These are phyloP conservation scores for Candida morakotiae DNA, from an alignment of 805 yeast genomes.

Conservation along the genomic window DNA sequence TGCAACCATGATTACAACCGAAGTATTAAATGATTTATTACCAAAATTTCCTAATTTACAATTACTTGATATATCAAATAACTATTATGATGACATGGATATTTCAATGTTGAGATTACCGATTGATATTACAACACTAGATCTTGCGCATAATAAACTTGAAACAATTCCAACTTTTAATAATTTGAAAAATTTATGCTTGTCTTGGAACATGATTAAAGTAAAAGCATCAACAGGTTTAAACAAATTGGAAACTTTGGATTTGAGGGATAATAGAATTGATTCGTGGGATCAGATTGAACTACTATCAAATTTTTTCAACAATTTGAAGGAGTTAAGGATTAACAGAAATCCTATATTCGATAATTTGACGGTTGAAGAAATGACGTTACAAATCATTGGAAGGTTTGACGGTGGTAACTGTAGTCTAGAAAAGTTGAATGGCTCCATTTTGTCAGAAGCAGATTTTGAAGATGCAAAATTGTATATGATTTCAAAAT, in stretches of 20 bases:
- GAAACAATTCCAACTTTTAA: conserved; percentile 21
- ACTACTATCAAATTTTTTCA: conserved; percentile 21
- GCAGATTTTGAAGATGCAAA: conserved; percentile 63
- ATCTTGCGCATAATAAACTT: conserved; percentile 42
- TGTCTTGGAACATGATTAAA: conserved; percentile 1
- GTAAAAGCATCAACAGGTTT: background rate
- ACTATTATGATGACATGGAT: conserved; percentile 21
- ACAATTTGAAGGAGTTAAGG: conserved; percentile 42
- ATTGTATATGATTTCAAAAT: conserved; percentile 55
- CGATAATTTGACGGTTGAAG: conserved; percentile 18
- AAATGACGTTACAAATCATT: conserved; percentile 35
- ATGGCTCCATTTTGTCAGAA: conserved; percentile 51
- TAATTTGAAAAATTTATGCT: conserved; percentile 4
- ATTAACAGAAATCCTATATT: conserved; percentile 54
- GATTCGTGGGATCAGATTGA: conserved; percentile 48
- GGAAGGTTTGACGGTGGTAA: conserved; percentile 35
- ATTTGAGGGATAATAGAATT: conserved; percentile 51
- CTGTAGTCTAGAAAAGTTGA: conserved; percentile 38
- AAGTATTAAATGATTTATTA: conserved; percentile 14
- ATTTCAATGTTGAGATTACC: conserved; percentile 8
- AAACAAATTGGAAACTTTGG: conserved; percentile 23
- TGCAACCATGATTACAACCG: conserved; percentile 16
- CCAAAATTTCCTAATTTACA: conserved; percentile 36
- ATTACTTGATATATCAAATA: conserved; percentile 31
- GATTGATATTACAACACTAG: conserved; percentile 12